A percentile compares a stretch with the other conserved stretches of the same genome.
Evolutionary conservation across 1,284 basidiomycete genomes (phyloP).

Genomic region (Cutaneotrichosporon curvatum): DNA sequence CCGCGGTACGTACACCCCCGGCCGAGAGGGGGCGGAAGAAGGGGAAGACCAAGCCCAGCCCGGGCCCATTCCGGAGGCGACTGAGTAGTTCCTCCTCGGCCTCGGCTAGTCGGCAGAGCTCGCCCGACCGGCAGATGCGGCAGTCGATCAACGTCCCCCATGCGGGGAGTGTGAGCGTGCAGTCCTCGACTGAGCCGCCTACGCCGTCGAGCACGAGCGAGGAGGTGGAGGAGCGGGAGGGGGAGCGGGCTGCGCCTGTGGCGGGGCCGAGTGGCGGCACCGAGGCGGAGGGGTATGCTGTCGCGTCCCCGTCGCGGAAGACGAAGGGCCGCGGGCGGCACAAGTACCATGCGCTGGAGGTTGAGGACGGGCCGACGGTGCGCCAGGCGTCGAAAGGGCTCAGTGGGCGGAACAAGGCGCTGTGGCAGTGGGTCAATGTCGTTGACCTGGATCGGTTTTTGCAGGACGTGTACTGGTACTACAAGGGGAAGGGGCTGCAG

Average conservation of each 20-base stretch:
- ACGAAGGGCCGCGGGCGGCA: slow-evolving; percentile 5
- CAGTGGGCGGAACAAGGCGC: slow-evolving; percentile 76
- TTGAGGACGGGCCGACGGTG: slow-evolving; percentile 3
- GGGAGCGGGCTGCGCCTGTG: slow-evolving; percentile 1
- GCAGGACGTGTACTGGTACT: slow-evolving; percentile 86
- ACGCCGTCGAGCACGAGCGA: slow-evolving; percentile 5
- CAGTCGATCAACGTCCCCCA: neutral
- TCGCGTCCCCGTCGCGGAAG: neutral
- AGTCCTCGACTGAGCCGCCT: neutral
- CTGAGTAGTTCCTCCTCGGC: slow-evolving; percentile 7
- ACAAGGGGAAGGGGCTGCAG: slow-evolving; percentile 90
- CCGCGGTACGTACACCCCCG: too few species aligned
- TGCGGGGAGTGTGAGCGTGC: neutral
- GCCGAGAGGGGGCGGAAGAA: neutral
- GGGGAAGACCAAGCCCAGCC: neutral
- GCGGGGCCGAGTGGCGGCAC: neutral
- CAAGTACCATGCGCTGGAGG: slow-evolving; percentile 12
- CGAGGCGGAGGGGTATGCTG: too few species aligned
- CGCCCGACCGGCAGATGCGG: neutral
- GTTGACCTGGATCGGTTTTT: slow-evolving; percentile 92
- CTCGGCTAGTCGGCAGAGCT: slow-evolving; percentile 3
- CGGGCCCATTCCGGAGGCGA: slow-evolving; percentile 15
- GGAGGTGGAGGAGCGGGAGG: neutral
- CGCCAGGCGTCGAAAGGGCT: slow-evolving; percentile 50
- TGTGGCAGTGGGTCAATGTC: slow-evolving; percentile 99